Conservation (phyloP, 495 filamentous ascomycete species). For the Tuber microsphaerosporum region DNA sequence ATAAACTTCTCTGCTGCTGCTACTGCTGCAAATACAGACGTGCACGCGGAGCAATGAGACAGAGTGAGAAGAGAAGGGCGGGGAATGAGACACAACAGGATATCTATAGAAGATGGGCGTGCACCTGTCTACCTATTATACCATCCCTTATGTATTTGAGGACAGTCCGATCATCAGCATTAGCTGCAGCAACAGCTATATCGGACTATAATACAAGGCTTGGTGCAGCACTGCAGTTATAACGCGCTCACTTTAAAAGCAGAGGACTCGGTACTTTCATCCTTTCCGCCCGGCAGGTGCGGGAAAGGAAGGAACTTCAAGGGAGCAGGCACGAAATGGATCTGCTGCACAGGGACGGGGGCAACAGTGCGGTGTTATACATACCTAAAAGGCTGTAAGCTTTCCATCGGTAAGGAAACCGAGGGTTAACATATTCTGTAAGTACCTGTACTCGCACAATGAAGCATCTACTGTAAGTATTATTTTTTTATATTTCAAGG, state of each 20-base stretch:
- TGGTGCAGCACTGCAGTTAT: not conserved
- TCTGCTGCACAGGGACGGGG: not conserved
- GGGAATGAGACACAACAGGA: not conserved
- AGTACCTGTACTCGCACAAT: not conserved
- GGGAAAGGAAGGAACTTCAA: not conserved
- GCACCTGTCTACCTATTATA: not conserved
- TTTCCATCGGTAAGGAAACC: not conserved
- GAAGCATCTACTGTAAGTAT: not conserved
- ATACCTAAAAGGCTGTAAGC: not conserved
- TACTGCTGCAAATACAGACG: not conserved
- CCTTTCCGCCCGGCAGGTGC: not conserved
- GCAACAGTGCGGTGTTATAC: not conserved
- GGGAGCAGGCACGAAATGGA: not conserved
- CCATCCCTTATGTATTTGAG: not conserved
- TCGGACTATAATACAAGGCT: not conserved
- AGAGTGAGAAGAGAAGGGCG: not conserved
- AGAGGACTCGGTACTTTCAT: not conserved
- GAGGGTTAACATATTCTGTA: not conserved
- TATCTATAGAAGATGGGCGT: not conserved
- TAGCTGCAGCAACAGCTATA: not conserved
- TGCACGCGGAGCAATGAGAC: not conserved
- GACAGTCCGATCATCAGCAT: not conserved
- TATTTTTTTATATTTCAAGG: not conserved
- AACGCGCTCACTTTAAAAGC: not conserved
- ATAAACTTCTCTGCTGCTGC: not conserved